These are phyloP conservation scores for Neurospora tetrasperma DNA, from an alignment of 495 filamentous ascomycete species.

Conservation along the genomic window DNA sequence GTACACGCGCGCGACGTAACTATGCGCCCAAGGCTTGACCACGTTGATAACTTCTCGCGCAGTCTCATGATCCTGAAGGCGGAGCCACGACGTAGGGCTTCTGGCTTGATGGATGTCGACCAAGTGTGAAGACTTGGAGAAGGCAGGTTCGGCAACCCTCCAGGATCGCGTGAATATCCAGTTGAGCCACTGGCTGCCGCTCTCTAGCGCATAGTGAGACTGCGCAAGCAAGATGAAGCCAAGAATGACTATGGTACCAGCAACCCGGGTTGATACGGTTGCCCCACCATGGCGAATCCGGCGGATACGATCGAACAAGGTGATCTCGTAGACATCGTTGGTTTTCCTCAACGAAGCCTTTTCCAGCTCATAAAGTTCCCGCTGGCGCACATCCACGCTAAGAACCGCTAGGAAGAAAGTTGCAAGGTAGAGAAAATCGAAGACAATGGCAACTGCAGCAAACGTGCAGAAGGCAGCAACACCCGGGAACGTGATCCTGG, in stretches of 20 bases:
- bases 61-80: conserved; percentile 63
- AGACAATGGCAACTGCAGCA: conserved; percentile 53
- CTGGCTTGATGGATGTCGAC: conserved; percentile 54
- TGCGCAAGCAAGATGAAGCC: conserved; percentile 51
- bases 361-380: conserved; percentile 48
- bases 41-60: conserved; percentile 58
- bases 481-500: conserved; percentile 46
- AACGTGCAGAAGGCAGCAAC: conserved; percentile 62
- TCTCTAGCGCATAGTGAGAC: conserved; percentile 54
- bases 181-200: conserved; percentile 30
- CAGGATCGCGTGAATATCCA: conserved; percentile 25
- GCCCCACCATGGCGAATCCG: conserved; percentile 40
- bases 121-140: conserved; percentile 30
- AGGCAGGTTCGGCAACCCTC: conserved; percentile 11
- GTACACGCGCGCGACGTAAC: conserved; percentile 57
- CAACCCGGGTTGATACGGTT: conserved; percentile 46
- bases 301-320: conserved; percentile 40
- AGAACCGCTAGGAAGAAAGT: conserved; percentile 66
- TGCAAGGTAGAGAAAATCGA: conserved; percentile 60
- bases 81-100: conserved; percentile 59
- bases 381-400: conserved; percentile 60
- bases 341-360: conserved; percentile 30
- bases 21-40: conserved; percentile 53
- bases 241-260: conserved; percentile 52
- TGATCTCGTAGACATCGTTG: conserved; percentile 21